Evolutionary conservation across 352 stramenopile species (phyloP).

Genomic region (Synura sp.): DNA sequence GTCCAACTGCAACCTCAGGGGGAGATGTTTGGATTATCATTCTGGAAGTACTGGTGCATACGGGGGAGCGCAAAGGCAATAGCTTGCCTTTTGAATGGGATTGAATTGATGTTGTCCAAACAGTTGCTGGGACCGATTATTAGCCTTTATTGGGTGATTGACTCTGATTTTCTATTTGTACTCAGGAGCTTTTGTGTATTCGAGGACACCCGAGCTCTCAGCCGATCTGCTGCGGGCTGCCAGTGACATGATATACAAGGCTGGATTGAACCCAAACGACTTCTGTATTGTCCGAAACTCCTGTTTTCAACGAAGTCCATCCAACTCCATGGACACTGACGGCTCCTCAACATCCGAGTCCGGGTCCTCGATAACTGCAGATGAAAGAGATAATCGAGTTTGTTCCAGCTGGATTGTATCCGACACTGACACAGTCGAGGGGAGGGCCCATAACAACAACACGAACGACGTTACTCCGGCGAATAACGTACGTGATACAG

Average conservation of each 20-base stretch:
- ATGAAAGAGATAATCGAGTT: too few species aligned
- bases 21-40: conserved; percentile 15
- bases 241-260: neutral
- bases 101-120: neutral
- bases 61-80: neutral
- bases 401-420: too few species aligned
- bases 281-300: neutral
- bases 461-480: too few species aligned
- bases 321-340: neutral
- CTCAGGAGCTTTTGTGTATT: neutral
- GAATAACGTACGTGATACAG: too few species aligned
- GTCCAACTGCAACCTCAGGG: neutral
- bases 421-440: too few species aligned
- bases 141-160: neutral
- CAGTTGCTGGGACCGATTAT: neutral
- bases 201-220: neutral
- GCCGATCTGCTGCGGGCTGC: neutral
- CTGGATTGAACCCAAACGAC: conserved; percentile 16
- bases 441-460: too few species aligned
- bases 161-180: neutral
- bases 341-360: too few species aligned
- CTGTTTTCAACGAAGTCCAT: neutral
- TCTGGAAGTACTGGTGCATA: conserved; percentile 9
- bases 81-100: neutral
- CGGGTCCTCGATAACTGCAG: too few species aligned